Evolutionary conservation across 2,329 filamentous ascomycete genomes (phyloP), one percentile per base, ranked within the genome.

Genomic region (Pochonia chlamydosporia): DNA sequence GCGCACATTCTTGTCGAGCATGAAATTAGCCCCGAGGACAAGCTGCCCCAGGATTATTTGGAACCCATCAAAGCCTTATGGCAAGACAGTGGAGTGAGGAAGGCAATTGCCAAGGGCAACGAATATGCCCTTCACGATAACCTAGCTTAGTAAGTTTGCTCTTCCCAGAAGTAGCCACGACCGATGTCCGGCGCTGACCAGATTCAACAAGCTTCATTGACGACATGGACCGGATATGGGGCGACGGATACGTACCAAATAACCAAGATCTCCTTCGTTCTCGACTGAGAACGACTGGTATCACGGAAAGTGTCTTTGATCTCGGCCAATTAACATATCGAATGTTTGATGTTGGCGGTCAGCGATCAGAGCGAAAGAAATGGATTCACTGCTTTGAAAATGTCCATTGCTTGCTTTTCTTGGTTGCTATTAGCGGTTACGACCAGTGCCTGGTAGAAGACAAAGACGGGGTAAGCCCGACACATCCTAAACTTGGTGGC

Each of bases 361-460:
- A 96, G 71, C 82, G 91, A 66, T 96, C 89, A 6, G 91, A 96
- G 72, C 85, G 91, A 66, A 96, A 96, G 86, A 96, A 96, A 82
- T 96, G 91, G 91, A 96, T 96, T 59, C 91, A 96, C 75, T 96
- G 91, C 74, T 96, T 96, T 63, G 90, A 96, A 65, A 93, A 93
- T 54, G 90, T 96, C 52, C 90, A 93, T 61, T 91, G 89, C 56
- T 76, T 97, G 46, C 75, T 97, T 35, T 97, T 97, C 70, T 79
- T 97, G 56, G 92, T 96, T 44, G 91, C 92, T 41, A 91, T 97
- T 58, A 96, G 90, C 54, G 92, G 92, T 50, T 97, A 96, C 66
- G 92, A 97, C 63, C 93, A 97, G 67, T 95, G 91, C 60, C 73
- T 97, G 42, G 89, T 96, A 3, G 92, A 97, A 70, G 92, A 97